A percentile compares a stretch with the other conserved stretches of the same genome.
Evolutionary conservation across 2,329 filamentous ascomycete species (phyloP).

Genomic region (Alternaria brassicicola): DNA sequence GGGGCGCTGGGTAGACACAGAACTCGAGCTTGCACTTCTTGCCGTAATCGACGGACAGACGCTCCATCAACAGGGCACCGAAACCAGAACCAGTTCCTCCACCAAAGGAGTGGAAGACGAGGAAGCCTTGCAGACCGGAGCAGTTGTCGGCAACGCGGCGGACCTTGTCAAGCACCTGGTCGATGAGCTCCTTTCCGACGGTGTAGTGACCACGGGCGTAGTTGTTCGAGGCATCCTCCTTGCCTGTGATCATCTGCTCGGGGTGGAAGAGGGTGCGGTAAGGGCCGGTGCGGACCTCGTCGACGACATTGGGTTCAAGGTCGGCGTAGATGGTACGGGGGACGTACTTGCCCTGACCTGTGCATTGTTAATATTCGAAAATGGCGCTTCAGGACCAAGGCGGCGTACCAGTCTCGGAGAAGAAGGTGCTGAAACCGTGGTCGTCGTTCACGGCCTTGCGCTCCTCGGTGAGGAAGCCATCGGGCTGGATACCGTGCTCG

Average conservation of each 20-base stretch:
- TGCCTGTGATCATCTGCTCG: conserved; percentile 99
- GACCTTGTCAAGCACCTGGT: conserved; percentile 96
- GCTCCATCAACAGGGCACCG: conserved; percentile 97
- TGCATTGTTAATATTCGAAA: conserved; percentile 29
- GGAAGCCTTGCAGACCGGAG: conserved; percentile 96
- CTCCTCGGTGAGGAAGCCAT: conserved; percentile 98
- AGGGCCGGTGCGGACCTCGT: conserved; percentile 96
- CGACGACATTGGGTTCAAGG: conserved; percentile 99
- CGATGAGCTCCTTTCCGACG: conserved; percentile 98
- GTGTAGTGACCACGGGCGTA: conserved; percentile 99
- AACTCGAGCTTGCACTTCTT: conserved; percentile 99
- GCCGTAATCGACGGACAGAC: conserved; percentile 97
- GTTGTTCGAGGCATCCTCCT: conserved; percentile 99
- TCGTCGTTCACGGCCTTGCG: conserved; percentile 92
- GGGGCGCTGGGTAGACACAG: conserved; percentile 97
- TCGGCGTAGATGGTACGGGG: conserved; percentile 99
- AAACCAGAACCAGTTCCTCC: conserved; percentile 99
- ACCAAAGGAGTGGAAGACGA: conserved; percentile 99
- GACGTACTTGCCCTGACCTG: conserved; percentile 98
- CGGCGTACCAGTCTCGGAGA: conserved; percentile 92
- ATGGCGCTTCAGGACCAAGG: conserved; percentile 31
- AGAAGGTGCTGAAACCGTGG: conserved; percentile 99
- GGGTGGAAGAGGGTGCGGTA: conserved; percentile 98
- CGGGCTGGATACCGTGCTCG: conserved; percentile 98
- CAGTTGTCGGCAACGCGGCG: conserved; percentile 96